Conservation (phyloP, 2,329 filamentous ascomycete genomes). For the Hypoxylon sp. region DNA sequence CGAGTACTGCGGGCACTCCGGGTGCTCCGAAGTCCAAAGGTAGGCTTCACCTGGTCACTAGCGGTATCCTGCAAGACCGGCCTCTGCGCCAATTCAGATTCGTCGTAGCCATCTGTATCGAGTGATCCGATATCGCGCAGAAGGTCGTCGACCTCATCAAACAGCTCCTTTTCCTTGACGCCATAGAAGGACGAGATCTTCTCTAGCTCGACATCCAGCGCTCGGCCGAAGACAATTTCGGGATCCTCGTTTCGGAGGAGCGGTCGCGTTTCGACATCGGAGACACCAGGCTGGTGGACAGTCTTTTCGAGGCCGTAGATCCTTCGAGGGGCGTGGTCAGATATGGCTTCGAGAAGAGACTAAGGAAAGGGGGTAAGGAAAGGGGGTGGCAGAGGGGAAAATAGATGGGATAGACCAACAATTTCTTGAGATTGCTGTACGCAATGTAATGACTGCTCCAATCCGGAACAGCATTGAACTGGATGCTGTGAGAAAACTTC, state of each 20-base stretch:
- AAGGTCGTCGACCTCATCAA: conserved; percentile 84
- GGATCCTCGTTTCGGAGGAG: conserved; percentile 82
- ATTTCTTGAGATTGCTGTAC: conserved; percentile 98
- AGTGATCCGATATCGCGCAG: conserved; percentile 80
- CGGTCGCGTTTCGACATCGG: conserved; percentile 87
- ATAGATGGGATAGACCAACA: conserved; percentile 70
- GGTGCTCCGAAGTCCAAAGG: conserved; percentile 51
- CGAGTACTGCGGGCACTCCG: conserved; percentile 62
- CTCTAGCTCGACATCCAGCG: conserved; percentile 90
- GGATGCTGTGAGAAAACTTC: conserved; percentile 99
- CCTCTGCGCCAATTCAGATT: conserved; percentile 54
- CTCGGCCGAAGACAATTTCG: conserved; percentile 84
- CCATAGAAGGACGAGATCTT: conserved; percentile 94
- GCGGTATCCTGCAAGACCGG: conserved; percentile 40
- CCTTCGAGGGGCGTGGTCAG: conserved; percentile 61
- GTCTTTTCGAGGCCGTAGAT: conserved; percentile 97
- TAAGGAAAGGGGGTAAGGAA: background rate
- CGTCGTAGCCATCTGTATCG: conserved; percentile 70
- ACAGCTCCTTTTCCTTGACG: conserved; percentile 89
- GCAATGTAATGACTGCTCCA: conserved; percentile 99
- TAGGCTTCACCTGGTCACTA: conserved; percentile 59
- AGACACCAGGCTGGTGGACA: conserved; percentile 72
- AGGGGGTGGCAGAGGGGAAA: background rate
- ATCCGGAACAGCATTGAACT: conserved; percentile 99
- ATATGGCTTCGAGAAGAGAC: background rate